Base-by-base conservation (phyloP, 768 basidiomycete genomes). In the Cystobasidium tubakii region DNA sequence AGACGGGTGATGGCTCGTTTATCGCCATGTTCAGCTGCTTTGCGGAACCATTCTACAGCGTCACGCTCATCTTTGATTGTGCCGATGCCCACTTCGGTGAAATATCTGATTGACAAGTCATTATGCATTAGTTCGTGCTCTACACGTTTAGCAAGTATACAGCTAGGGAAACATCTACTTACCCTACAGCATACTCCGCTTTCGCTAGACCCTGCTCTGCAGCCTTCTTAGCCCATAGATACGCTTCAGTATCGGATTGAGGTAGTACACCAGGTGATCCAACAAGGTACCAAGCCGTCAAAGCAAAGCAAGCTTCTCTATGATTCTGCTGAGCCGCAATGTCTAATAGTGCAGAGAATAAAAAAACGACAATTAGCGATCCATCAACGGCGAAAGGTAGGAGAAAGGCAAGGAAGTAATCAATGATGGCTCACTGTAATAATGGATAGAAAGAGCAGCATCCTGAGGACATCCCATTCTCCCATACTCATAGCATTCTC, bases 401-500 rank as follows among this genome's bases (percentile, higher is more conserved):
- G 21, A 10, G 25, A 17, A 17, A 42, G 15, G 53, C 25, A 74
- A 25, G 77, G 50, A 75, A n/a, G n/a, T n/a, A n/a, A n/a, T n/a
- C n/a, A n/a, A n/a, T n/a, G n/a, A n/a, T n/a, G n/a, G n/a, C 78
- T 29, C 17, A 78, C 77, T 79, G 81, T 99, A 98, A 82, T 98
- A 98, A 82, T 99, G 96, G 78, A 99, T 99, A 57, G 92, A 95
- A 72, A 99, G 84, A 33, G 96, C 96, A 0, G 94, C 87, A 80
- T 99, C 96, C 80, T 93, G 91, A 21, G 96, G 96, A 79, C 96
- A 98, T 10, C 93, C 94, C 87, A 97, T 89, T 84, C 91, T 94
- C 42, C 96, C 96, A 81, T 98, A 99, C 84, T 99, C 96, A 81
- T 99, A 99, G 81, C 94, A 97, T 82, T 98, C 95, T 29, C 96